Conservation (phyloP, 2,329 filamentous ascomycete genomes). For the Aureobasidium lini region DNA sequence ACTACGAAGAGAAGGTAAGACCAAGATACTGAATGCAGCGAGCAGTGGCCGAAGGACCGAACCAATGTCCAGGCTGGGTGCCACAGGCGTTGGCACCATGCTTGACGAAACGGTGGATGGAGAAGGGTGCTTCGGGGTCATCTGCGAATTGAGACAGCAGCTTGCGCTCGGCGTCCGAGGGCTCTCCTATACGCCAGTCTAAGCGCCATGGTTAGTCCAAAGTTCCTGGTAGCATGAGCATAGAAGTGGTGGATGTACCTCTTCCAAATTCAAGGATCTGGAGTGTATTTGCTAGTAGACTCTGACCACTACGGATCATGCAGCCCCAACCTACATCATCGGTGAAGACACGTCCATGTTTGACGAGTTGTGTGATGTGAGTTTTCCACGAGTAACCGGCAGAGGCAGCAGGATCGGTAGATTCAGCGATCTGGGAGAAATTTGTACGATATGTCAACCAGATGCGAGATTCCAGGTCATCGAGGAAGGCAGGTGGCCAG, state of each 20-base stretch:
- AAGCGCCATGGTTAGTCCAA: conserved; percentile 19
- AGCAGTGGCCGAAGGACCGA: conserved; percentile 93
- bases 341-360: conserved; percentile 68
- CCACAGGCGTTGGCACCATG: conserved; percentile 82
- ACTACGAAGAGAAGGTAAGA: conserved; percentile 11
- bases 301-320: conserved; percentile 96
- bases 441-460: conserved; percentile 96
- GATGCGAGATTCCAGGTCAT: conserved; percentile 85
- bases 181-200: conserved; percentile 68
- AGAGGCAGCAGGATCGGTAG: conserved; percentile 62
- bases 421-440: conserved; percentile 75
- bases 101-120: conserved; percentile 87
- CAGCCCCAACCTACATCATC: conserved; percentile 97
- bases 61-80: conserved; percentile 96
- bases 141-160: conserved; percentile 83
- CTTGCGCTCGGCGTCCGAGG: conserved; percentile 50
- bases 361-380: conserved; percentile 71
- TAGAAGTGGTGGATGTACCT: conserved; percentile 44
- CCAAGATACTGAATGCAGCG: conserved; percentile 77
- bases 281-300: conserved; percentile 80
- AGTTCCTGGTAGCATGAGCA: conserved; percentile 18
- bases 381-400: conserved; percentile 74
- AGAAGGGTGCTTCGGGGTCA: conserved; percentile 77
- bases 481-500: conserved; percentile 80
- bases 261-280: conserved; percentile 66